Base-by-base conservation (phyloP, 1,284 basidiomycete species). In the Ustilago esculenta region DNA sequence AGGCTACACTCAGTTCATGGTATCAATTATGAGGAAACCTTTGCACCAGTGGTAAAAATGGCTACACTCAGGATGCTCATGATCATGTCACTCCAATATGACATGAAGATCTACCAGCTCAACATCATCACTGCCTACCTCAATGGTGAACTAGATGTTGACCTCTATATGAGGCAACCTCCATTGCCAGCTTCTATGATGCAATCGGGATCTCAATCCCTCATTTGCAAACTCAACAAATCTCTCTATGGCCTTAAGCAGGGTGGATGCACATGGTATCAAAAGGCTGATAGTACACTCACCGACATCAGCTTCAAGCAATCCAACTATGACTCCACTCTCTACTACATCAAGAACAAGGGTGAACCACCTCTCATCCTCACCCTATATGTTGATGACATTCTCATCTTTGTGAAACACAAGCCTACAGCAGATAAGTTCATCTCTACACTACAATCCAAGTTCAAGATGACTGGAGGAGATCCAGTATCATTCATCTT, bases 1-100 rank as follows among this genome's bases (percentile, higher is more conserved):
- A 32, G 32, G 43, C 6, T 45, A 33, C 32, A 35, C 43, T 6
- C 43, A 45, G 9, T 8, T 15, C 18, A 45, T 5, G 43, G 43
- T 15, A 33, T 45, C 5, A 21, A 45, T n/a, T 33, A 34, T 21
- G 43, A 45, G 4, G 40, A 41, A 11, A 41, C 40, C 2, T 41
- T 41, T 23, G 24, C 24, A n/a, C 40, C 24, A 6, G 24, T 41
- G 6, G 5, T 41, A 4, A 23, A 29, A 9, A 25, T 41, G 23
- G 9, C 7, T 2, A 41, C 14, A 4, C 24, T 41, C 6, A 3
- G 24, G 11, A 41, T 41, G 15, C 24, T 41, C 4, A 41, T 41
- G 27, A 29, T 29, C 6, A 29, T 29, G 27, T 29, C 27, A 7
- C 27, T 29, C 12, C 27, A 29, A 12, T 29, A 29, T 29, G 27